Evolutionary conservation across 2,329 filamentous ascomycete species (phyloP).

Genomic region (Mycosphaerelloides madeirae): DNA sequence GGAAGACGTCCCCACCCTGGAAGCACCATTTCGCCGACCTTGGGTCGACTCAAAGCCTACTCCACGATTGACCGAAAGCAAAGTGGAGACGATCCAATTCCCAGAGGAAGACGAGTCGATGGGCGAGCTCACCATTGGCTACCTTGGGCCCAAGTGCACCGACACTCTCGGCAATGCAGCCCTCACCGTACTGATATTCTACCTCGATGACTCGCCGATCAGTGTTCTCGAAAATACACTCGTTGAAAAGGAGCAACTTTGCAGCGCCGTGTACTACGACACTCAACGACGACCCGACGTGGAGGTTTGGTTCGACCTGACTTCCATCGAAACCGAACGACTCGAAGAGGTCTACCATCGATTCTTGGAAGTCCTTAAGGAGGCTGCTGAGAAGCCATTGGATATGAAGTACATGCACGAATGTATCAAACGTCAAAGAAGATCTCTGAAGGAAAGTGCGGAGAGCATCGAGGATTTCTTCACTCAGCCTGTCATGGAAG

Average conservation of each 20-base stretch:
- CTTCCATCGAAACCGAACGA: conserved; percentile 80
- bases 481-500: conserved; percentile 78
- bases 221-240: conserved; percentile 86
- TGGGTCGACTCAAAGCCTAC: conserved; percentile 87
- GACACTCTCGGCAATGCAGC: conserved; percentile 60
- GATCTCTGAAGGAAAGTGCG: conserved; percentile 76
- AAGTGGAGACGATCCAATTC: conserved; percentile 77
- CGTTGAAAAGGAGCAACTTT: conserved; percentile 88
- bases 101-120: conserved; percentile 94
- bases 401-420: conserved; percentile 89
- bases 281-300: conserved; percentile 75
- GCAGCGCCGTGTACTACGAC: conserved; percentile 76
- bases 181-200: conserved; percentile 73
- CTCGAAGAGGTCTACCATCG: conserved; percentile 78
- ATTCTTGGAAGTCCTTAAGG: conserved; percentile 75
- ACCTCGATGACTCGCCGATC: conserved; percentile 88
- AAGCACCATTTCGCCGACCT: conserved; percentile 74
- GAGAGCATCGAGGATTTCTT: conserved; percentile 80
- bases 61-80: conserved; percentile 64
- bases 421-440: conserved; percentile 74
- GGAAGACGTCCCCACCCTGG: conserved; percentile 69
- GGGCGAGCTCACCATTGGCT: conserved; percentile 80
- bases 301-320: conserved; percentile 80
- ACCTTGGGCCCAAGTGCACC: conserved; percentile 78
- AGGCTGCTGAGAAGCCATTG: conserved; percentile 72